A percentile compares a stretch with the other conserved stretches of the same genome.
Evolutionary conservation across 1,139 yeast species (phyloP).

Genomic region (Geotrichum siamense): DNA sequence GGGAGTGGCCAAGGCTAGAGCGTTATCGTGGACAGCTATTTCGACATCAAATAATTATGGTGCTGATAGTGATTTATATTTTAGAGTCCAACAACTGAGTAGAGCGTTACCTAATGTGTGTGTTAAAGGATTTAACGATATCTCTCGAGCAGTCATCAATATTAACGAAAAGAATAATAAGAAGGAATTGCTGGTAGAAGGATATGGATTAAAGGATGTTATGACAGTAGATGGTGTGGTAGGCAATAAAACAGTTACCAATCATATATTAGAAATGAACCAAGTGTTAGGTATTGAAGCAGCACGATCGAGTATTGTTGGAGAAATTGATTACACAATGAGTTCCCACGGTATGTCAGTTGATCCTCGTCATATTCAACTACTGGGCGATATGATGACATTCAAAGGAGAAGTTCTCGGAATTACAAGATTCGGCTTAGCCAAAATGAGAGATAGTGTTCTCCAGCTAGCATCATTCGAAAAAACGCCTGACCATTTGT

Average conservation of each 20-base stretch:
- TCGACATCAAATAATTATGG: slow-evolving; percentile 38
- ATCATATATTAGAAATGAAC: slow-evolving; percentile 85
- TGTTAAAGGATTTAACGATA: slow-evolving; percentile 87
- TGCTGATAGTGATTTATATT: slow-evolving; percentile 59
- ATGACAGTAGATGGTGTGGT: slow-evolving; percentile 97
- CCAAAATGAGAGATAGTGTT: slow-evolving; percentile 98
- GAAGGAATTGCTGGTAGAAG: slow-evolving; percentile 91
- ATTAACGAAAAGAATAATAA: slow-evolving; percentile 75
- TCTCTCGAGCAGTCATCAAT: slow-evolving; percentile 92
- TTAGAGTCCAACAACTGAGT: slow-evolving; percentile 82
- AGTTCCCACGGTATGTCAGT: slow-evolving; percentile 99
- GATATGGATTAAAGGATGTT: slow-evolving; percentile 91
- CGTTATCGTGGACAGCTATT: slow-evolving; percentile 21
- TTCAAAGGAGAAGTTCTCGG: slow-evolving; percentile 98
- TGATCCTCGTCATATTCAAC: slow-evolving; percentile 98
- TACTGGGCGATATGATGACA: slow-evolving; percentile 97
- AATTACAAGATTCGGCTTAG: slow-evolving; percentile 93
- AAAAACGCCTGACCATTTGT: slow-evolving; percentile 95
- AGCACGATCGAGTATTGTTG: slow-evolving; percentile 85
- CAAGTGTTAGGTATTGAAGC: slow-evolving; percentile 96
- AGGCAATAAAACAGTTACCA: slow-evolving; percentile 79
- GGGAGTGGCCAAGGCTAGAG: slow-evolving; percentile 30
- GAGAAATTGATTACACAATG: slow-evolving; percentile 96
- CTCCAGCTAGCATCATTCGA: slow-evolving; percentile 95
- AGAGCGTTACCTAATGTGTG: slow-evolving; percentile 80